Evolutionary conservation across 2,329 filamentous ascomycete genomes (phyloP).

Genomic region (Colletotrichum magnum): DNA sequence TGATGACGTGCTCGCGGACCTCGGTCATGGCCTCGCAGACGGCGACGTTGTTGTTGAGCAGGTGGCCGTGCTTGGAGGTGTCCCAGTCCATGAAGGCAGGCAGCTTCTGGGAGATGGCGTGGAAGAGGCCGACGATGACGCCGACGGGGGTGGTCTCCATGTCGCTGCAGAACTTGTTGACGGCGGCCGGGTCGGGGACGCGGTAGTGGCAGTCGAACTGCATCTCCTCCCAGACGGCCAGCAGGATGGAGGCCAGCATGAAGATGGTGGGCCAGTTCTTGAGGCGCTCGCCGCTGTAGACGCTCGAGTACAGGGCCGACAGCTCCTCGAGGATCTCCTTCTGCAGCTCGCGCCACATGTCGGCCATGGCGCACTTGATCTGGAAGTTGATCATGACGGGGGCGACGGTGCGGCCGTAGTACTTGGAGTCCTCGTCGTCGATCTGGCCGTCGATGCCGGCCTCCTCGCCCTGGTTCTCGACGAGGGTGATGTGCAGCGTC

Average conservation of each 20-base stretch:
- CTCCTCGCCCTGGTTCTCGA: constrained; percentile 89
- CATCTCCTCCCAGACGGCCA: constrained; percentile 98
- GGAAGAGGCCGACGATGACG: constrained; percentile 96
- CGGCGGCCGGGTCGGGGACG: constrained; percentile 84
- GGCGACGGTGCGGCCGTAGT: constrained; percentile 89
- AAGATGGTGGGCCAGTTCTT: constrained; percentile 99
- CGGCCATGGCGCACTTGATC: constrained; percentile 96
- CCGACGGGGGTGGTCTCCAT: constrained; percentile 98
- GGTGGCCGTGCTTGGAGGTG: constrained; percentile 88
- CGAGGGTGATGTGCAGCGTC: constrained; percentile 93
- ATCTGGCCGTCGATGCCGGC: constrained; percentile 85
- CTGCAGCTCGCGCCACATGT: constrained; percentile 98
- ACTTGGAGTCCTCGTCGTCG: constrained; percentile 87
- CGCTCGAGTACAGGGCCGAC: constrained; percentile 93
- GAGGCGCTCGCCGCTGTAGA: constrained; percentile 96
- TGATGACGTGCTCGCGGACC: constrained; percentile 90
- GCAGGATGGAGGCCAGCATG: constrained; percentile 92
- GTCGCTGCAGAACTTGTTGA: constrained; percentile 94
- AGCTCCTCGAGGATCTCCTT: constrained; percentile 97
- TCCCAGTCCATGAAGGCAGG: constrained; percentile 96
- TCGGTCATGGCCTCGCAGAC: constrained; percentile 98
- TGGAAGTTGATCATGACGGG: constrained; percentile 99
- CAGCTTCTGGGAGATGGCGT: constrained; percentile 97
- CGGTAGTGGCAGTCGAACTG: constrained; percentile 99
- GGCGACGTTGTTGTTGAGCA: constrained; percentile 90